Percentiles rank a stretch among this genome's conserved stretches.
Evolutionary conservation across 371 early-diverging fungal genomes (phyloP).

Genomic region (Lichtheimia corymbifera): DNA sequence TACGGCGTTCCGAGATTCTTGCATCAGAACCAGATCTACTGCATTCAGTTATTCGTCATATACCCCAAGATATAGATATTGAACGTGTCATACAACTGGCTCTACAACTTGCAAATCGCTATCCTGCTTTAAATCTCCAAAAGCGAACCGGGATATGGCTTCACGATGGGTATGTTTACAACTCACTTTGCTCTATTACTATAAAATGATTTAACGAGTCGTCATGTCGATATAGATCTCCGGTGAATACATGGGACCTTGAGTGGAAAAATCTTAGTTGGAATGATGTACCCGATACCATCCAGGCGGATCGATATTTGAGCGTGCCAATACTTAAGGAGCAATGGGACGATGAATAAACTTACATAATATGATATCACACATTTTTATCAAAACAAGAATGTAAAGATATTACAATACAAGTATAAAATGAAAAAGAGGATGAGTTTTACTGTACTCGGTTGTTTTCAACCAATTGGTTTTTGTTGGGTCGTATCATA

Average conservation of each 20-base stretch:
- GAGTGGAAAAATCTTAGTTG: constrained; percentile 39
- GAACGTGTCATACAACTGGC: constrained; percentile 53
- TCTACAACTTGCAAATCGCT: constrained; percentile 41
- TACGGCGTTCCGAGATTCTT: constrained; percentile 53
- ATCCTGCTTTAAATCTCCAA: constrained; percentile 50
- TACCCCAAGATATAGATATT: constrained; percentile 58
- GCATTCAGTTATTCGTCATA: constrained; percentile 60
- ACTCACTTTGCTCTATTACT: constrained; percentile 1
- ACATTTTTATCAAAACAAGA: no score
- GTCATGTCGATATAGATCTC: constrained; percentile 25
- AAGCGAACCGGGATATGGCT: constrained; percentile 58
- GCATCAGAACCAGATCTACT: constrained; percentile 59
- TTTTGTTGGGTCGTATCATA: constrained; percentile 95
- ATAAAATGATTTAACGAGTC: not conserved
- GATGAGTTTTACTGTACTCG: no score
- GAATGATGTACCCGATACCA: constrained; percentile 44
- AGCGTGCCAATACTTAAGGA: constrained; percentile 30
- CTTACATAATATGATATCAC: no score
- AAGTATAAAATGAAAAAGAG: no score
- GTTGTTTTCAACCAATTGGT: constrained; percentile 66
- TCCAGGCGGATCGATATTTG: constrained; percentile 38
- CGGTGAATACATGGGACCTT: constrained; percentile 37
- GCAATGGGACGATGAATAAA: constrained; percentile 53
- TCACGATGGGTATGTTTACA: constrained; percentile 43
- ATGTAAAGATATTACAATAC: no score